Evolutionary conservation across 345 rosid species (phyloP).

Genomic region (Tarenaya hassleriana): DNA sequence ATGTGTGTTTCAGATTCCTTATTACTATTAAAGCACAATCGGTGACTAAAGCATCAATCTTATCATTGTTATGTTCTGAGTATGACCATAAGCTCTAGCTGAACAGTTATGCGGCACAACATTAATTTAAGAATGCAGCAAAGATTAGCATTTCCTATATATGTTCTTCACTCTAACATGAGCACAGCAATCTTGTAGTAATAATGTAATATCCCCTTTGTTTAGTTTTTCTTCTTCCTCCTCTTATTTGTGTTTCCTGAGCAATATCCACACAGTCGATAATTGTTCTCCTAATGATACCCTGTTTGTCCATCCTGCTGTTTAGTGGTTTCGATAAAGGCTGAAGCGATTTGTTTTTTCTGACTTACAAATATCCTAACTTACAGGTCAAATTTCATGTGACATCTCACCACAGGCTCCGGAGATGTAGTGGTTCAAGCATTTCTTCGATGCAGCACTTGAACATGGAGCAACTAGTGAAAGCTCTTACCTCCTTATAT

Average conservation of each 20-base stretch:
- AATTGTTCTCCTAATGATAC: neutral
- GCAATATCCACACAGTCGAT: neutral
- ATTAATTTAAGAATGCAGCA: no score
- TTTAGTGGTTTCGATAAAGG: neutral
- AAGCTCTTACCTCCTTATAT: constrained; percentile 65
- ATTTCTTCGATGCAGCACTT: constrained; percentile 61
- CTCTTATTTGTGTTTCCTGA: no score
- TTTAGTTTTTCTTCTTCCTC: no score
- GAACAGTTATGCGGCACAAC: no score
- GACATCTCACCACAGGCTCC: constrained; percentile 70
- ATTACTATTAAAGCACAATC: no score
- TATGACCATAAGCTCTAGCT: no score
- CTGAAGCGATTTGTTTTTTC: neutral
- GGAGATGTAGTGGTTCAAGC: constrained; percentile 31
- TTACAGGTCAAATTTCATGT: constrained; percentile 76
- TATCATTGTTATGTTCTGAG: no score
- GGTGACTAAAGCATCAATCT: no score
- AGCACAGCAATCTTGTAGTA: no score
- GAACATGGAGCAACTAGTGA: constrained; percentile 86
- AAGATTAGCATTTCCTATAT: no score
- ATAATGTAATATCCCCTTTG: no score
- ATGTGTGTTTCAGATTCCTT: neutral
- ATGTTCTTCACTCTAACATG: no score
- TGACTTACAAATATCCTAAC: constrained; percentile 16
- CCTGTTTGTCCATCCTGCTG: neutral